These are phyloP conservation scores for Trifolium dubium DNA, from an alignment of 306 rosid species.

Conservation along the genomic window DNA sequence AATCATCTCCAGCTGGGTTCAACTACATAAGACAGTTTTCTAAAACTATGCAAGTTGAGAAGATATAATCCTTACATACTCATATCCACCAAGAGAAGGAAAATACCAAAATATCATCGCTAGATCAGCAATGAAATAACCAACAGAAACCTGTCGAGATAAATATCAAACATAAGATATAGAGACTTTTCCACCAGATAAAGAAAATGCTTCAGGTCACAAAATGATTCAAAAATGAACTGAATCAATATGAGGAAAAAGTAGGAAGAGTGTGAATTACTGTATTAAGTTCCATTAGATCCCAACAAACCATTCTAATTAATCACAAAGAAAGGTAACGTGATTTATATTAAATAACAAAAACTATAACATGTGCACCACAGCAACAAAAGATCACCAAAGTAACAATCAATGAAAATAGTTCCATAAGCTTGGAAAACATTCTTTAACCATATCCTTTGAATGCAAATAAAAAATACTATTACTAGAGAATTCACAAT, in stretches of 20 bases:
- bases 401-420: slow-evolving; percentile 6
- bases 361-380: not conserved
- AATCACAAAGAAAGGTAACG: not conserved
- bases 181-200: slow-evolving; percentile 10
- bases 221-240: not conserved
- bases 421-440: not conserved
- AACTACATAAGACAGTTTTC: slow-evolving; percentile 24
- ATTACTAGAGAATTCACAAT: slow-evolving; percentile 1
- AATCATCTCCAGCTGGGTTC: slow-evolving; percentile 39
- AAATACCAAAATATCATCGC: slow-evolving; percentile 84
- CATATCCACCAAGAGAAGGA: slow-evolving; percentile 92
- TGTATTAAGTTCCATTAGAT: not conserved
- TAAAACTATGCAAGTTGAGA: slow-evolving; percentile 25
- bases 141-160: slow-evolving; percentile 74
- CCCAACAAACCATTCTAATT: not conserved
- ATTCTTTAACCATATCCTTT: slow-evolving; percentile 4
- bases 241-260: slow-evolving; percentile 11
- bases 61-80: slow-evolving; percentile 78
- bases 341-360: not conserved
- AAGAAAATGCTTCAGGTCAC: slow-evolving; percentile 16
- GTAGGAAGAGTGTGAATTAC: slow-evolving; percentile 1
- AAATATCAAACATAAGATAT: slow-evolving; percentile 36
- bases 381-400: not conserved
- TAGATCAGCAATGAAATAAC: slow-evolving; percentile 82
- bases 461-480: slow-evolving; percentile 20